Conservation (phyloP, 2,329 filamentous ascomycete genomes). For the Canariomyces notabilis region DNA sequence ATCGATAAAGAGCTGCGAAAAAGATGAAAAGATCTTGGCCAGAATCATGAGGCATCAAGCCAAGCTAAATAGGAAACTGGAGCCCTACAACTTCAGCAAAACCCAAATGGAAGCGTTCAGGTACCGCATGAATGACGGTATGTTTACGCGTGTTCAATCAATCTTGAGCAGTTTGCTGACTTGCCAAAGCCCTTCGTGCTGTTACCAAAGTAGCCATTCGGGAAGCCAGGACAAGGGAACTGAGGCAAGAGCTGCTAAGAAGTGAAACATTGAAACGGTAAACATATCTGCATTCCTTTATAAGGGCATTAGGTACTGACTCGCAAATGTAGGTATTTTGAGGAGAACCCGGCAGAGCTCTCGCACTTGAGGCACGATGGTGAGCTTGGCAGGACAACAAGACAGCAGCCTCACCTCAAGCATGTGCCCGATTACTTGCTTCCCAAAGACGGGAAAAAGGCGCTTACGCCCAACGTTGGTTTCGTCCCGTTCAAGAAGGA, state of each 20-base stretch:
- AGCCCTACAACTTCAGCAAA: constrained; percentile 94
- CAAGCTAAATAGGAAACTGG: constrained; percentile 73
- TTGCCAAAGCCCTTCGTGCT: constrained; percentile 53
- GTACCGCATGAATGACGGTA: constrained; percentile 84
- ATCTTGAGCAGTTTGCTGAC: neutral
- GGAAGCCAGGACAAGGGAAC: constrained; percentile 81
- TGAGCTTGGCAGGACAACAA: constrained; percentile 67
- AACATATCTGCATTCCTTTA: neutral
- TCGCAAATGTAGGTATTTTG: constrained; percentile 62
- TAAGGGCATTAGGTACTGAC: constrained; percentile 4
- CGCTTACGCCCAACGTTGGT: constrained; percentile 60
- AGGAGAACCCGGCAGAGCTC: constrained; percentile 90
- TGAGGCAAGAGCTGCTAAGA: constrained; percentile 85
- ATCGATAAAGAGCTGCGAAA: constrained; percentile 64
- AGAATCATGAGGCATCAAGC: constrained; percentile 75
- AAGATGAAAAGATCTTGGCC: constrained; percentile 78
- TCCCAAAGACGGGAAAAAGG: constrained; percentile 69
- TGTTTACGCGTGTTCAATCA: neutral
- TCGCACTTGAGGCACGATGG: constrained; percentile 84
- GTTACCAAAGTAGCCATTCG: constrained; percentile 87
- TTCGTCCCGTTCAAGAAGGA: constrained; percentile 65
- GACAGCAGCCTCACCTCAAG: constrained; percentile 74
- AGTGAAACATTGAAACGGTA: constrained; percentile 82
- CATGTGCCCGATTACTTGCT: constrained; percentile 93
- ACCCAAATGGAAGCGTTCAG: constrained; percentile 88